Evolutionary conservation across 2,329 filamentous ascomycete species (phyloP).

Genomic region (Catunica adiposa): DNA sequence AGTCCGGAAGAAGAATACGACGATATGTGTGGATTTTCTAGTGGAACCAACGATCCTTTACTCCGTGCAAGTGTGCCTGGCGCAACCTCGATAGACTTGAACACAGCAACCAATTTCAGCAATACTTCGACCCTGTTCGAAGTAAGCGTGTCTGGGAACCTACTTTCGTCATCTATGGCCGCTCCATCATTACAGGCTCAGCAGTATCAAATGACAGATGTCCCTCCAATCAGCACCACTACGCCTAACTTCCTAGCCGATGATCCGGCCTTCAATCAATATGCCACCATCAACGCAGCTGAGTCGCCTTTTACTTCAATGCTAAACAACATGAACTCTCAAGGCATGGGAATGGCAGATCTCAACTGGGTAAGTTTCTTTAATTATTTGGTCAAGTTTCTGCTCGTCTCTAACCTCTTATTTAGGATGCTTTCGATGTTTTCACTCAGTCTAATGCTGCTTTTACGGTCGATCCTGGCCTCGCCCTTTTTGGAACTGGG

Average conservation of each 20-base stretch:
- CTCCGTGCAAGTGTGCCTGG: not conserved
- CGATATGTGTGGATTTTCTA: not conserved
- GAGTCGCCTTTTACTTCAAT: constrained; percentile 23
- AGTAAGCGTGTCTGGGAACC: not conserved
- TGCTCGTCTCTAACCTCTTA: not conserved
- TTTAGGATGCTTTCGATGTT: constrained; percentile 38
- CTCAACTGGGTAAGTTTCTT: constrained; percentile 31
- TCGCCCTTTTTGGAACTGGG: constrained; percentile 2
- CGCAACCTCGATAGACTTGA: not conserved
- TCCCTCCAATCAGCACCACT: not conserved
- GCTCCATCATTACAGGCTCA: not conserved
- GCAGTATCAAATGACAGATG: not conserved
- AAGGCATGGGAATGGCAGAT: constrained; percentile 20
- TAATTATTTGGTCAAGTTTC: not conserved
- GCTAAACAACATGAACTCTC: constrained; percentile 29
- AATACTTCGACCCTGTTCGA: not conserved
- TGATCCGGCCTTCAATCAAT: not conserved
- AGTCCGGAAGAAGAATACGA: not conserved
- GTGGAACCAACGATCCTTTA: not conserved
- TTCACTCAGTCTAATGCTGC: constrained; percentile 29
- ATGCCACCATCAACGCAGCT: not conserved
- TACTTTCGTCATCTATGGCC: not conserved
- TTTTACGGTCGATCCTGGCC: constrained; percentile 7
- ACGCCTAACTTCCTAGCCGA: not conserved
- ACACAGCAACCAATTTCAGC: not conserved